Base-by-base conservation (phyloP, 179 eudicot species). In the Gypsophila paniculata region DNA sequence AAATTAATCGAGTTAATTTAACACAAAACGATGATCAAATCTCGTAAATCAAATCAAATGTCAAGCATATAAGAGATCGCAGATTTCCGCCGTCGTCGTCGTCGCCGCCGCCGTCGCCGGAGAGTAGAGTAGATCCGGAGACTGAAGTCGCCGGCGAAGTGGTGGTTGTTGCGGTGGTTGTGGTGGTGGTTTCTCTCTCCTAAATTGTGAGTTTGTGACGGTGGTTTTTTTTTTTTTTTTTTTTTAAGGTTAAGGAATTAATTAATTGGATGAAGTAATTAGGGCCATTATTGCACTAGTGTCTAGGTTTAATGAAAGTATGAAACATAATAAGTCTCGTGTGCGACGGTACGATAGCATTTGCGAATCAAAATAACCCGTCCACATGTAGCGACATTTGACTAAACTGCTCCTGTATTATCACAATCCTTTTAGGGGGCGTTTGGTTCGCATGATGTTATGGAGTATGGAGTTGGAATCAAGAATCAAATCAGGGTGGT, bases 91-190 rank as follows among this genome's bases (percentile, higher is more conserved):
- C 61, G 15, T 32, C 61, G 61, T 57, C 61, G 29, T 12, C 34
- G 61, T 11, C 21, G 18, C 44, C 46, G 59, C 9, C 19, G 23
- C 10, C 36, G 62, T 42, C 68, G 75, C 68, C 75, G 74, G 58
- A 32, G 46, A 29, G 8, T 18, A 32, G 46, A 29, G 8, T 18
- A n/a, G 68, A 72, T 72, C 68, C 44, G 68, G 52, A 8, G 52
- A 46, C 15, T 8, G 52, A 8, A 46, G 21, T 42, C 21, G 57
- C 42, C 74, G 68, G 68, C 74, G 68, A 72, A 29, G 34, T 10
- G 5, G 15, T 15, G 32, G 62, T 22, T 2, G 36, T 23, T 15
- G 34, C 5, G 5, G 15, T 15, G 32, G 62, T 22, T 2, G 36
- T 23, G 52, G 52, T 42, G 8, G 8, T 42, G 10, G 15, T 61